A percentile compares a stretch with the other conserved stretches of the same genome.
These are phyloP conservation scores for Dactylellina drechsleri DNA, from an alignment of 2,329 filamentous ascomycete species.

Conservation along the genomic window DNA sequence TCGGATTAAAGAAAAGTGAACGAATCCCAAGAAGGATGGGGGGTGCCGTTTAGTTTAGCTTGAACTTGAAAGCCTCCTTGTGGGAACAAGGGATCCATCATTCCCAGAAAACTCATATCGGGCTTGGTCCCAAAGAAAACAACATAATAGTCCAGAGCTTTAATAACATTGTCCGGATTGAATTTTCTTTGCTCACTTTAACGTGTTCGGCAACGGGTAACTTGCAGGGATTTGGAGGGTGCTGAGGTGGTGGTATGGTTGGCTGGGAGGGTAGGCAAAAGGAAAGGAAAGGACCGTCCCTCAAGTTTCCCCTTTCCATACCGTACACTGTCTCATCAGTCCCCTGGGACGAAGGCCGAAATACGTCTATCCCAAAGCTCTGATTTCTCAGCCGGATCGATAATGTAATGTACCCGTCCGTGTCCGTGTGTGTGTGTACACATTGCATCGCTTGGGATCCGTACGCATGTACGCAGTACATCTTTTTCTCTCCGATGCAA, in stretches of 20 bases:
- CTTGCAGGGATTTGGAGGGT: slow-evolving; percentile 51
- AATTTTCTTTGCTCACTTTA: slow-evolving; percentile 40
- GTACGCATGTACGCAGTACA: too few species aligned
- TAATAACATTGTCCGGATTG: slow-evolving; percentile 42
- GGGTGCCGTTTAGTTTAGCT: slow-evolving; percentile 11
- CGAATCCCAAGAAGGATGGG: slow-evolving; percentile 41
- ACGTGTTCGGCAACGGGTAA: slow-evolving; percentile 55
- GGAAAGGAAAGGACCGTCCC: slow-evolving; percentile 52
- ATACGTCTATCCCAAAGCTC: slow-evolving; percentile 46
- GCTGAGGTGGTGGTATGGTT: slow-evolving; percentile 28
- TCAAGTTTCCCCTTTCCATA: slow-evolving; percentile 51
- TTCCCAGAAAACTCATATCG: slow-evolving; percentile 50
- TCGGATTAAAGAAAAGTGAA: slow-evolving; percentile 53
- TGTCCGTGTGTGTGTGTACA: slow-evolving; percentile 2
- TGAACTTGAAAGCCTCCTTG: slow-evolving; percentile 52
- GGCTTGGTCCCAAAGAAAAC: slow-evolving; percentile 46
- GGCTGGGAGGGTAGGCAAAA: slow-evolving; percentile 25
- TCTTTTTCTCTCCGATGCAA: slow-evolving; percentile 7
- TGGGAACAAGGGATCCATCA: slow-evolving; percentile 36
- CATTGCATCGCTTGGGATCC: neutral
- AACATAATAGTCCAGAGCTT: slow-evolving; percentile 51
- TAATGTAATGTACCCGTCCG: neutral
- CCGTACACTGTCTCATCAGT: slow-evolving; percentile 34
- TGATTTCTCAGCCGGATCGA: slow-evolving; percentile 38
- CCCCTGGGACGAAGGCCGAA: slow-evolving; percentile 44